Conservation (phyloP, 1,284 basidiomycete species). For the Sphagnurus paluster region DNA sequence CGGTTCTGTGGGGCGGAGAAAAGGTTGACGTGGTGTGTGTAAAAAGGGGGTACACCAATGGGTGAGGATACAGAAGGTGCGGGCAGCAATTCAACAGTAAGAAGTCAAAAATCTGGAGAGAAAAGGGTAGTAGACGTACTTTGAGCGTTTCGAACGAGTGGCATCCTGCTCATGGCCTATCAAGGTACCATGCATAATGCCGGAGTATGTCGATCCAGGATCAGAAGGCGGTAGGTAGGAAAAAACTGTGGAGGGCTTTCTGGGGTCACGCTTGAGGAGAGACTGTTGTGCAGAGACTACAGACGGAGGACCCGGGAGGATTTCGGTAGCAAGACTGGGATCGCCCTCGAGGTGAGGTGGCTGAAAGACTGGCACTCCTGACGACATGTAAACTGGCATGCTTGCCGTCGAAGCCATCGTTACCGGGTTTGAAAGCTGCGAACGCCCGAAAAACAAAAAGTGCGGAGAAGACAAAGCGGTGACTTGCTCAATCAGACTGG, state of each 20-base stretch:
- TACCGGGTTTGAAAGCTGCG: slow-evolving; percentile 9
- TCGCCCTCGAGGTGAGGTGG: slow-evolving; percentile 79
- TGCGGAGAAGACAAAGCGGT: slow-evolving; percentile 19
- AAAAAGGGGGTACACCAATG: slow-evolving; percentile 16
- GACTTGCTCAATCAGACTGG: slow-evolving; percentile 18
- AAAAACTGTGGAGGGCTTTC: slow-evolving; percentile 61
- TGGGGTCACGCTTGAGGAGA: slow-evolving; percentile 69
- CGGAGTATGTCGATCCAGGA: slow-evolving; percentile 81
- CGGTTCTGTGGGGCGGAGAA: slow-evolving; percentile 31
- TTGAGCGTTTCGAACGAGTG: slow-evolving; percentile 67
- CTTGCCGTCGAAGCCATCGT: slow-evolving; percentile 66
- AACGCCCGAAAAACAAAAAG: slow-evolving; percentile 16
- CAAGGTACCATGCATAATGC: slow-evolving; percentile 62
- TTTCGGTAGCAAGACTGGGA: slow-evolving; percentile 75
- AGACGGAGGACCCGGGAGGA: slow-evolving; percentile 79
- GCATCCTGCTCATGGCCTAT: slow-evolving; percentile 62
- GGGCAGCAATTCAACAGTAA: slow-evolving; percentile 16
- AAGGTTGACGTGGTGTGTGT: slow-evolving; percentile 21
- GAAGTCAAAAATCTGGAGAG: slow-evolving; percentile 12
- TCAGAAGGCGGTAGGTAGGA: slow-evolving; percentile 79
- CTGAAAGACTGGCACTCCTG: slow-evolving; percentile 67
- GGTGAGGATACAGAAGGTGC: neutral
- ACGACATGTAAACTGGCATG: slow-evolving; percentile 64
- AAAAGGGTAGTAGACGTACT: slow-evolving; percentile 47
- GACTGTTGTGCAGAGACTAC: slow-evolving; percentile 65